Evolutionary conservation across 805 yeast species (phyloP).

Genomic region (Candida ulmi): DNA sequence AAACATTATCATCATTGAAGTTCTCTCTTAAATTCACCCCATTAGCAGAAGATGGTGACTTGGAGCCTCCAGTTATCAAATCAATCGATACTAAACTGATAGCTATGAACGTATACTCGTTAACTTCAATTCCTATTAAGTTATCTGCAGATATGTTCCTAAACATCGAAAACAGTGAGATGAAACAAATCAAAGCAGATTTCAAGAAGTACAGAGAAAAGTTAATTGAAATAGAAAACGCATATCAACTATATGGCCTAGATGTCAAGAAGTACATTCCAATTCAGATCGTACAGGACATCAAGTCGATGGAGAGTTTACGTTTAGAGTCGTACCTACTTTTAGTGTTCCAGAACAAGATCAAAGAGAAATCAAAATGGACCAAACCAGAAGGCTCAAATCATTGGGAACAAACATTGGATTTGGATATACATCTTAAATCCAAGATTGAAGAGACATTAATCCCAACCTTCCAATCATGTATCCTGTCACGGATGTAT

Average conservation of each 20-base stretch:
- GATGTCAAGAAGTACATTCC: slow-evolving; percentile 11
- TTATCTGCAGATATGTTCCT: slow-evolving; percentile 28
- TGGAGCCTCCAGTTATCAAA: slow-evolving; percentile 25
- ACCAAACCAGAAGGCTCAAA: slow-evolving; percentile 1
- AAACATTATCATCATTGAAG: slow-evolving; percentile 20
- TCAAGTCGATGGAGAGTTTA: slow-evolving; percentile 16
- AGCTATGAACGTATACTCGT: slow-evolving; percentile 29
- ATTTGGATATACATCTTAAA: slow-evolving; percentile 36
- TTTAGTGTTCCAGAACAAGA: background rate
- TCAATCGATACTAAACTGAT: slow-evolving; percentile 26
- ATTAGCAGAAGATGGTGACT: slow-evolving; percentile 10
- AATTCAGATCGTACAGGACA: slow-evolving; percentile 10
- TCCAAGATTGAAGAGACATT: slow-evolving; percentile 44
- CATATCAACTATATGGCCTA: slow-evolving; percentile 5
- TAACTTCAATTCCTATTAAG: slow-evolving; percentile 37
- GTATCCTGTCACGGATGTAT: slow-evolving; percentile 55
- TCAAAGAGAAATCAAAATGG: slow-evolving; percentile 18
- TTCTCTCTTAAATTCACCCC: slow-evolving; percentile 26
- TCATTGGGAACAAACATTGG: slow-evolving; percentile 19
- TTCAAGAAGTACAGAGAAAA: slow-evolving; percentile 13
- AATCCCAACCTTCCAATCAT: slow-evolving; percentile 60
- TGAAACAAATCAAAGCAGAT: slow-evolving; percentile 18
- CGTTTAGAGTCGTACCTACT: slow-evolving; percentile 4
- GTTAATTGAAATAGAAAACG: slow-evolving; percentile 13
- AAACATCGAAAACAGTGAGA: slow-evolving; percentile 7